Base-by-base conservation (phyloP, 1,284 basidiomycete genomes). In the Golubevia sp. region DNA sequence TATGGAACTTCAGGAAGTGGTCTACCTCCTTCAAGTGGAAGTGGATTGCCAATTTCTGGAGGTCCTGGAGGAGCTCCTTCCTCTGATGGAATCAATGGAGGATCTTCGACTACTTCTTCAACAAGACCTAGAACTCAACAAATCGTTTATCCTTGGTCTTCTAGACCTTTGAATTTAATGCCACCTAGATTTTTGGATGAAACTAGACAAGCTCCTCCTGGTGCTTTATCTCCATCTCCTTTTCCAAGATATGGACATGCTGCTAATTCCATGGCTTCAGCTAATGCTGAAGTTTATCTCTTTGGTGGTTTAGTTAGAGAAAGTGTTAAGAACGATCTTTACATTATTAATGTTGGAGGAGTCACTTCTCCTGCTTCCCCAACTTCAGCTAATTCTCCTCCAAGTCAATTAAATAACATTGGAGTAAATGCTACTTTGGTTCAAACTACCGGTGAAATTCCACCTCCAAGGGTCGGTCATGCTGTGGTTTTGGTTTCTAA, bases 221-320 rank as follows among this genome's bases (percentile, higher is more conserved):
- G 77, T 18, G 77, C 77, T 1, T 66, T 76, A 26, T 84, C 81
- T 15, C 82, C 85, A 3, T 82, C 84, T 23, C 97, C 97, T 0
- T 99, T 99, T 85, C 97, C 97, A 15, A 91, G 97, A 60, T 99
- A 99, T 81, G 97, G 97, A 11, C 93, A 97, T 78, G 92, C 95
- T 2, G 89, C 97, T n/a, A 96, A 97, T 23, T 89, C 92, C 13
- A 89, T 89, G 53, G 79, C 84, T 2, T 91, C 91, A 11, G 82
- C 89, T 20, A 89, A 87, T 5, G 96, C 96, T 24, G 95, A 99
- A 78, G 89, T 99, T 70, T 95, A 94, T 85, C 88, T 99, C 63
- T 99, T 99, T 78, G 97, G 97, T 74, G 97, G 97, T 69, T 90
- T 99, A 58, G 95, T 99, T 18, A 89, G 91, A 50, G 96, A 99